phyloP scores from a whole-genome alignment of 2,329 filamentous ascomycete genomes.

The Diaporthe sp. region DNA sequence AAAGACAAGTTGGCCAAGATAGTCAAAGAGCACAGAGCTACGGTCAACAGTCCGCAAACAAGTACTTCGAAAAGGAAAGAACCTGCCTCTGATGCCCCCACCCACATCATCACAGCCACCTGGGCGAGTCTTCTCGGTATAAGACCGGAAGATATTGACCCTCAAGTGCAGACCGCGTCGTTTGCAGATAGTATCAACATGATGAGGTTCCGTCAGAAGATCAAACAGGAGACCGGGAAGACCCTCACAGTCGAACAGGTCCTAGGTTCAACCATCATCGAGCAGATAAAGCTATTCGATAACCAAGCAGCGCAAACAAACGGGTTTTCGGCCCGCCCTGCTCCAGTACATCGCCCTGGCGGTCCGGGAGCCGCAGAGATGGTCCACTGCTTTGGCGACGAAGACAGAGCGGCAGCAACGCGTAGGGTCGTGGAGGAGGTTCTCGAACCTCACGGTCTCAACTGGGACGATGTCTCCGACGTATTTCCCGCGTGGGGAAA shows the following conservation, averaged over 20 bases:
- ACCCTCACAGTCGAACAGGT: constrained; percentile 2
- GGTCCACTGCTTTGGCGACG: constrained; percentile 8
- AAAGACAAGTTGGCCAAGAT: background rate
- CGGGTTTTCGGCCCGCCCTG: background rate
- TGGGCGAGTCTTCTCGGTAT: constrained; percentile 16
- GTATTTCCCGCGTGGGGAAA: background rate
- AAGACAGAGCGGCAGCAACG: background rate
- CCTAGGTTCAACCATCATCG: background rate
- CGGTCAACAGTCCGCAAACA: background rate
- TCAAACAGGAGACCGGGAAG: constrained; percentile 6
- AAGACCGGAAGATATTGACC: background rate
- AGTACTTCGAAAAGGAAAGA: background rate
- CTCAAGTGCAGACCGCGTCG: background rate
- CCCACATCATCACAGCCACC: background rate
- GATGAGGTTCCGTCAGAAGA: constrained; percentile 16
- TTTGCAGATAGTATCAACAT: constrained; percentile 23
- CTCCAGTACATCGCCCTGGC: background rate
- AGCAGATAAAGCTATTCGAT: background rate
- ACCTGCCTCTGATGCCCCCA: background rate
- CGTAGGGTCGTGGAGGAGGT: background rate
- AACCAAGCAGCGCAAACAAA: background rate
- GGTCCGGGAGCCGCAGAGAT: background rate
- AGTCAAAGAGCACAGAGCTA: background rate
- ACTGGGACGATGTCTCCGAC: background rate
- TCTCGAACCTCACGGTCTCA: background rate